Evolutionary conservation across 1,284 basidiomycete species (phyloP).

Genomic region (Acaromyces ingoldii): DNA sequence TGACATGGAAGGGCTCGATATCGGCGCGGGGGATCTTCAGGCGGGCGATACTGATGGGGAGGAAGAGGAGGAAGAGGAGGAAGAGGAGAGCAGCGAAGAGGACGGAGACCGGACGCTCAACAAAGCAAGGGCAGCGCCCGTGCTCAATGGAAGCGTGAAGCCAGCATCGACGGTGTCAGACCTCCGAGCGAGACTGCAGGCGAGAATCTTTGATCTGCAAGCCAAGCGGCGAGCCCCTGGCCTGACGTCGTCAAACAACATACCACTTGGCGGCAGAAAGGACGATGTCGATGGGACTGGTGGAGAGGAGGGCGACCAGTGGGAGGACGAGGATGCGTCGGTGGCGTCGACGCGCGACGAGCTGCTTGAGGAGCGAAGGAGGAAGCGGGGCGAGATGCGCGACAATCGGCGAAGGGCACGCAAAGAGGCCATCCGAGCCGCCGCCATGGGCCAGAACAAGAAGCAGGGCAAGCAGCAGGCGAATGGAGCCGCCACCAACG

Average conservation of each 20-base stretch:
- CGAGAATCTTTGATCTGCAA: conserved; percentile 1
- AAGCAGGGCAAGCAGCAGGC: conserved; percentile 14
- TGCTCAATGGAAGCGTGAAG: background rate
- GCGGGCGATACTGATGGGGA: conserved; percentile 32
- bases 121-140: background rate
- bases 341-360: conserved; percentile 32
- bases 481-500: conserved; percentile 16
- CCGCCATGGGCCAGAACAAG: conserved; percentile 10
- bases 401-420: conserved; percentile 40
- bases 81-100: no score
- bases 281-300: conserved; percentile 1
- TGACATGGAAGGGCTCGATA: conserved; percentile 16
- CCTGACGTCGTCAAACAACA: background rate
- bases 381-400: conserved; percentile 41
- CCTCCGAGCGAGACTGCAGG: conserved; percentile 4
- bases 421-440: conserved; percentile 30
- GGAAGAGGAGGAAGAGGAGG: conserved; percentile 22
- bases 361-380: conserved; percentile 42
- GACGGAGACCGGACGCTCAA: background rate
- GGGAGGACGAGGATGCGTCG: conserved; percentile 12
- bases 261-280: background rate
- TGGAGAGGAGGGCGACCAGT: conserved; percentile 18
- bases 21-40: conserved; percentile 2
- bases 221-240: background rate
- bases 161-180: no score